Conservation (phyloP, 179 eudicot species). For the Vitellaria paradoxa region DNA sequence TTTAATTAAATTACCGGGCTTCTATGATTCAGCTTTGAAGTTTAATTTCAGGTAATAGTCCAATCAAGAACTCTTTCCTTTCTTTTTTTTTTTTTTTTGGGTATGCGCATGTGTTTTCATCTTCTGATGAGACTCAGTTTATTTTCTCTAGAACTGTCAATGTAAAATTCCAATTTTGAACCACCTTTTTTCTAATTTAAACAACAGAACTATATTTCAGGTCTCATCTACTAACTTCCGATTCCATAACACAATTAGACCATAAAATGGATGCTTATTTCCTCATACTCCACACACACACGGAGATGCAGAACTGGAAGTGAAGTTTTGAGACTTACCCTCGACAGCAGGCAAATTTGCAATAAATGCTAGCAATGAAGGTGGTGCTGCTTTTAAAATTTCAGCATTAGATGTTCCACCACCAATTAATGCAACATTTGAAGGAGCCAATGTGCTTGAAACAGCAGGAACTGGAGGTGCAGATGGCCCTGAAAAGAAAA, state of each 20-base stretch:
- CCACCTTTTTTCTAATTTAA: neutral
- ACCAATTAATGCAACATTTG: constrained; percentile 22
- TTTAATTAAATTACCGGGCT: no score
- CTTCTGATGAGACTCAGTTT: neutral
- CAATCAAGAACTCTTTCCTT: neutral
- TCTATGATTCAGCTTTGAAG: neutral
- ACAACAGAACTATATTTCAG: neutral
- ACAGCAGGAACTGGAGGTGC: constrained; percentile 43
- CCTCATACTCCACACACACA: neutral
- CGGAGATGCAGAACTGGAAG: neutral
- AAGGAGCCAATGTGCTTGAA: constrained; percentile 28
- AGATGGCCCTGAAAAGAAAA: constrained; percentile 34
- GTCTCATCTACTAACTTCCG: neutral
- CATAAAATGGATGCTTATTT: neutral
- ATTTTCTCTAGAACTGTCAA: neutral
- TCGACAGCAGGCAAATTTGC: constrained; percentile 79
- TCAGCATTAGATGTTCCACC: constrained; percentile 47
- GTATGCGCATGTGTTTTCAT: neutral
- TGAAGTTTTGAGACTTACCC: constrained; percentile 36
- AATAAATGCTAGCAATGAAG: constrained; percentile 66
- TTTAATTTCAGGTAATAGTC: neutral
- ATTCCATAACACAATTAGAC: neutral
- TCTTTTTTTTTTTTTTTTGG: no score
- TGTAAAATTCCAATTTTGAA: neutral
- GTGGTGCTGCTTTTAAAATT: constrained; percentile 64